phyloP scores from a whole-genome alignment of 495 filamentous ascomycete species.

The Daldinia decipiens region DNA sequence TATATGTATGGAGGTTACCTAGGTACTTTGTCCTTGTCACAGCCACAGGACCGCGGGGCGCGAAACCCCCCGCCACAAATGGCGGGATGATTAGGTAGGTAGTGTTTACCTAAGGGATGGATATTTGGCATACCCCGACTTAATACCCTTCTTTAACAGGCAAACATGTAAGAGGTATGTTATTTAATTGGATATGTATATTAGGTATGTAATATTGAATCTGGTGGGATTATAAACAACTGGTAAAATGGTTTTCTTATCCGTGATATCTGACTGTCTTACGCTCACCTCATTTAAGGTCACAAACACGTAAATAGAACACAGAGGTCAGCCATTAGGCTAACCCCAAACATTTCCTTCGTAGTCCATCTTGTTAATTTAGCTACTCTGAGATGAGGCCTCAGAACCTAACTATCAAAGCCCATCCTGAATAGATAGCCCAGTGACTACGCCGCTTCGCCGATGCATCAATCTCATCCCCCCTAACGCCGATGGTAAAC shows the following conservation, averaged over 20 bases:
- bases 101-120: too few relatives aligned
- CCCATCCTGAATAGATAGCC: background rate
- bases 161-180: too few relatives aligned
- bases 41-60: background rate
- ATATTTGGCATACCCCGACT: too few relatives aligned
- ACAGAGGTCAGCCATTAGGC: background rate
- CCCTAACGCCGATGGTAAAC: constrained; percentile 15
- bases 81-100: too few relatives aligned
- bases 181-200: too few relatives aligned
- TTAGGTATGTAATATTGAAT: too few relatives aligned
- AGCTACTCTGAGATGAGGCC: constrained; percentile 14
- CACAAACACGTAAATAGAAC: background rate
- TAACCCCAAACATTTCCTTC: background rate
- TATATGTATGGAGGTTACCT: too few relatives aligned
- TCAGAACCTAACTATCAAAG: background rate
- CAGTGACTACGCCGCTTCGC: constrained; percentile 14
- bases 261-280: too few relatives aligned
- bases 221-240: too few relatives aligned
- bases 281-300: too few relatives aligned
- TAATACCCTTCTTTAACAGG: too few relatives aligned
- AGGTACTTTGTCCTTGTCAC: background rate
- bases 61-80: background rate
- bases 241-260: too few relatives aligned
- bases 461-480: constrained; percentile 21
- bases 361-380: constrained; percentile 17